Base-by-base conservation (phyloP, 306 rosid genomes). In the Comarum palustre region DNA sequence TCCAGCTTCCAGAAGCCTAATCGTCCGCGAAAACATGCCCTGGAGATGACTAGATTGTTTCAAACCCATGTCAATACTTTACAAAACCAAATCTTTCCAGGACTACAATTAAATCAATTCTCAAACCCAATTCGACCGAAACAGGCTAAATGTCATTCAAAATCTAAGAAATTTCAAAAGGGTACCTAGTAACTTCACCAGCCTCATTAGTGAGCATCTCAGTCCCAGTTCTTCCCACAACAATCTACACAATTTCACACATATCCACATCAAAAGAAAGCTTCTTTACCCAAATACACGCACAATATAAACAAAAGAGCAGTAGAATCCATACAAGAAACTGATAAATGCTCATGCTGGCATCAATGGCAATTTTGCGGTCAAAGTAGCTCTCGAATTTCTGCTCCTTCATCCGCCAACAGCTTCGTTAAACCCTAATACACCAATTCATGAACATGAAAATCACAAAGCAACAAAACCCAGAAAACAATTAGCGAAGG, bases 331-430 rank as follows among this genome's bases (percentile, higher is more conserved):
- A 20, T 6, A 94, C 98, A 68, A 94, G 98, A 52, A 94, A 94
- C 86, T 94, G 98, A 77, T 94, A 94, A 75, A 94, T 94, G 88
- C 98, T 94, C 98, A 91, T 94, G 83, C 98, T 91, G 43, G 98
- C 97, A 78, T 94, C 98, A 59, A 91, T 77, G 69, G 98, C 96
- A 27, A 94, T 91, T 82, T 91, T 94, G 4, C 98, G 96, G n/a
- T 96, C 97, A 58, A 91, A 94, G 62, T 87, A 94, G 77, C 90
- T 80, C 84, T 94, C 98, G 76, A 94, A 94, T 77, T 91, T 94
- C 77, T 89, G 89, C 87, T 94, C 97, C 74, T 89, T 94, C 98
- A 94, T 94, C 98, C 20, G 98, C 96, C 75, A 94, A 80, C 69
- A 91, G 98, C 95, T 89, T 94, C 9, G 97, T 94, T 89, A 94